Evolutionary conservation across 495 filamentous ascomycete genomes (phyloP).

Genomic region (Cladorrhinum samala): DNA sequence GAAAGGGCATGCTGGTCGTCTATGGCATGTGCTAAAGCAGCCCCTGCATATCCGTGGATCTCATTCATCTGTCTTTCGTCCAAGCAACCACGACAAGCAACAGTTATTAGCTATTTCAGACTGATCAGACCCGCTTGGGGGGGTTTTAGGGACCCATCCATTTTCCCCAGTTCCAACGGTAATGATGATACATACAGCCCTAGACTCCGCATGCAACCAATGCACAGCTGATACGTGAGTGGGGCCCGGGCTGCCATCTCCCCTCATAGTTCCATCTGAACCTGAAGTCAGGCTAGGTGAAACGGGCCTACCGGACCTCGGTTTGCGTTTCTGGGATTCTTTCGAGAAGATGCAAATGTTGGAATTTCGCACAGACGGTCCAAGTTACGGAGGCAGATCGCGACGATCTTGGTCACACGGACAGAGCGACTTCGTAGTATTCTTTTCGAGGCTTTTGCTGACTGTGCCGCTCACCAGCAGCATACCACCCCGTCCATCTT

Average conservation of each 20-base stretch:
- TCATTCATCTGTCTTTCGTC: not conserved
- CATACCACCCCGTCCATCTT: slow-evolving; percentile 9
- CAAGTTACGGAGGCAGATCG: slow-evolving; percentile 19
- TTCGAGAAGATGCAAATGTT: not conserved
- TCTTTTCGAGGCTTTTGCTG: slow-evolving; percentile 19
- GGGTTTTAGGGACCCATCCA: too few relatives aligned
- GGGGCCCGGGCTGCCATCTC: slow-evolving; percentile 1
- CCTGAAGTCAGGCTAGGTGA: too few relatives aligned
- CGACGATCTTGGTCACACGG: slow-evolving; percentile 15
- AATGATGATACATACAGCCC: too few relatives aligned
- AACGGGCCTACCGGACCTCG: too few relatives aligned
- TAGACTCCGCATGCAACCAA: slow-evolving; percentile 10
- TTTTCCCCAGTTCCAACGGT: too few relatives aligned
- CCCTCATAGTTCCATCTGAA: not conserved
- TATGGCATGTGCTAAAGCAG: slow-evolving; percentile 1
- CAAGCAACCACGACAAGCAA: slow-evolving; percentile 1
- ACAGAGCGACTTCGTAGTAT: slow-evolving; percentile 14
- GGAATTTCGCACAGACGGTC: slow-evolving; percentile 12
- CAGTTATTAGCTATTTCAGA: not conserved
- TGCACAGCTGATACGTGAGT: slow-evolving; percentile 16
- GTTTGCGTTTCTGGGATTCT: too few relatives aligned
- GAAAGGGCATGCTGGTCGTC: not conserved
- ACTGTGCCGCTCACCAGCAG: slow-evolving; percentile 4
- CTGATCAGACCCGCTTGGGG: not conserved
- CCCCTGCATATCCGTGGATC: slow-evolving; percentile 12